A percentile compares a stretch with the other conserved stretches of the same genome.
phyloP scores from a whole-genome alignment of 768 basidiomycete genomes.

The Phanerodontia chrysosporium region DNA sequence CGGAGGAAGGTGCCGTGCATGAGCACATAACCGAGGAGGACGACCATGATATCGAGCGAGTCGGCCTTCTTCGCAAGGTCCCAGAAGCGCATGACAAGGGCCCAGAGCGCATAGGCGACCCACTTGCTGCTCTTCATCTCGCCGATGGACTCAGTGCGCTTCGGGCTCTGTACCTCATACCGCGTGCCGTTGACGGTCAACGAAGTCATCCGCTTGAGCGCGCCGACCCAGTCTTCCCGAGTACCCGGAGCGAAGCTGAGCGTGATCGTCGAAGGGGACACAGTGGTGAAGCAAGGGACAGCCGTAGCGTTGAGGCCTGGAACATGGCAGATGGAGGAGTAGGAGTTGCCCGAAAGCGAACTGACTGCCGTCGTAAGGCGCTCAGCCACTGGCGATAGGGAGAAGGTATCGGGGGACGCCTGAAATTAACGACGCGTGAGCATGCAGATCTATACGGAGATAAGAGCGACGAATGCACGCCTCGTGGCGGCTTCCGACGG shows the following conservation, averaged over 20 bases:
- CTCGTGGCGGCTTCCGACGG: neutral
- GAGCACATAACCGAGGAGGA: constrained; percentile 87
- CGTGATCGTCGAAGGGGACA: constrained; percentile 40
- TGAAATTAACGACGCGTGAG: constrained; percentile 16
- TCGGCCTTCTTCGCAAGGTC: constrained; percentile 90
- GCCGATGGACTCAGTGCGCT: constrained; percentile 49
- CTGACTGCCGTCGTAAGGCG: constrained; percentile 40
- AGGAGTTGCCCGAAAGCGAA: constrained; percentile 41
- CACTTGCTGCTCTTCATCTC: constrained; percentile 82
- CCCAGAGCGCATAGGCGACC: constrained; percentile 82
- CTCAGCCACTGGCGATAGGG: constrained; percentile 48
- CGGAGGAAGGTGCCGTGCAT: constrained; percentile 97
- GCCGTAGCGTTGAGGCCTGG: constrained; percentile 21
- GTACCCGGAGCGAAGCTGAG: constrained; percentile 47
- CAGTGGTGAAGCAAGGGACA: constrained; percentile 38
- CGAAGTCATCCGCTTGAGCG: constrained; percentile 28
- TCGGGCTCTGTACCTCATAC: constrained; percentile 46
- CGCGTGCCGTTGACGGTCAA: constrained; percentile 35
- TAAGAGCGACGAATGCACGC: neutral
- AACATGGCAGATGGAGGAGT: constrained; percentile 50
- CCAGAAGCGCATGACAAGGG: constrained; percentile 79
- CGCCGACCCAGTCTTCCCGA: constrained; percentile 46
- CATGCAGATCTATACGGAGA: constrained; percentile 4
- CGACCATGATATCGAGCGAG: constrained; percentile 91
- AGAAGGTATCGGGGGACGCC: constrained; percentile 36